phyloP scores from a whole-genome alignment of 208 protist genomes.

The Wallacemonas sp. region DNA sequence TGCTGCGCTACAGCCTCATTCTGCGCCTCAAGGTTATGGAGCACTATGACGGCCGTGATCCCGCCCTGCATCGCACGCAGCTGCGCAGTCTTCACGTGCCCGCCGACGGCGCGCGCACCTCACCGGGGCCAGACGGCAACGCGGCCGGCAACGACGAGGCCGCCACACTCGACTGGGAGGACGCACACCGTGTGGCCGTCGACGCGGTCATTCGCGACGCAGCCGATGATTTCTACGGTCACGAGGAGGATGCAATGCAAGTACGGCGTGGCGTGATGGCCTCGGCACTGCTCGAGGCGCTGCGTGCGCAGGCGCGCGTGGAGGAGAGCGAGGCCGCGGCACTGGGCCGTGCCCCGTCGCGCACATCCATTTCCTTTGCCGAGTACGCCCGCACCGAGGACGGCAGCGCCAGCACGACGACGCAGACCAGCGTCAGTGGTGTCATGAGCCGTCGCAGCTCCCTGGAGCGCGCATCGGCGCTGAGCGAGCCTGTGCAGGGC shows the following conservation, averaged over 20 bases:
- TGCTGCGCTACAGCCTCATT: conserved; percentile 27
- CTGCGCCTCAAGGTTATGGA: conserved; percentile 24
- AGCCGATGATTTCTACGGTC: conserved; percentile 12
- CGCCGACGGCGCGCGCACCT: neutral
- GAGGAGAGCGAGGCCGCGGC: neutral
- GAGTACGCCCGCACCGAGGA: neutral
- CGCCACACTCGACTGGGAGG: neutral
- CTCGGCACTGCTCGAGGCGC: neutral
- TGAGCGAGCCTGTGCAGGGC: conserved; percentile 6
- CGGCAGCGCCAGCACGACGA: neutral
- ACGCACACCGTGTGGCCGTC: conserved; percentile 6
- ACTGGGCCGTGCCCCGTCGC: neutral
- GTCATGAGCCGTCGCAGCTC: neutral
- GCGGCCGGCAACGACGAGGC: neutral
- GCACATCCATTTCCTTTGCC: neutral
- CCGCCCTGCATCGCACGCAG: neutral
- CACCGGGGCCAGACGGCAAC: neutral
- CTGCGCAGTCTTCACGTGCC: conserved; percentile 5
- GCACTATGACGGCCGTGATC: conserved; percentile 25
- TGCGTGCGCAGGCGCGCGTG: conserved; percentile 1
- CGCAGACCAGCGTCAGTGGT: neutral
- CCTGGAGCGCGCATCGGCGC: conserved; percentile 1
- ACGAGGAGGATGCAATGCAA: conserved; percentile 10
- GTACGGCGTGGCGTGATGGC: neutral
- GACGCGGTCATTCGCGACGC: conserved; percentile 18